A percentile compares a stretch with the other conserved stretches of the same genome.
Evolutionary conservation across 345 rosid species (phyloP).

Genomic region (Litchi chinensis): DNA sequence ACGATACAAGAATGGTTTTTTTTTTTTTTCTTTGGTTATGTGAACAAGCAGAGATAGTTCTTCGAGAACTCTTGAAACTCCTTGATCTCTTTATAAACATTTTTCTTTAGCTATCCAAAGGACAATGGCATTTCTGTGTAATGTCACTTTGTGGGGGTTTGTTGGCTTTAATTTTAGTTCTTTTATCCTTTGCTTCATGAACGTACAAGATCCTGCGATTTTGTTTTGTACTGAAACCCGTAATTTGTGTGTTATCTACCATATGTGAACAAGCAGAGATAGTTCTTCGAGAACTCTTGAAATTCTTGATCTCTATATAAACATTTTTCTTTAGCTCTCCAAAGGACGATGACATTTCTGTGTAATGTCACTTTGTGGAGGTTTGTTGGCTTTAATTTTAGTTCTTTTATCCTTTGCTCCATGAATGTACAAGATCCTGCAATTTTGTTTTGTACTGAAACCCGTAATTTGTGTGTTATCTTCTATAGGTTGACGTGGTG

Average conservation of each 20-base stretch:
- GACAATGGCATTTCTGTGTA: background rate
- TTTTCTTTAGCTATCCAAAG: background rate
- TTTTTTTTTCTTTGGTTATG: background rate
- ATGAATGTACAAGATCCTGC: background rate
- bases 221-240: slow-evolving; percentile 1
- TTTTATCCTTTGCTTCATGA: background rate
- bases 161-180: background rate
- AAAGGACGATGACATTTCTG: background rate
- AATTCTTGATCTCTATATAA: too few relatives aligned
- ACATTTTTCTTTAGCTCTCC: too few relatives aligned
- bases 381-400: background rate
- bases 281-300: too few relatives aligned
- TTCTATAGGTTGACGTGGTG: slow-evolving; percentile 84
- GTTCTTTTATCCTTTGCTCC: background rate
- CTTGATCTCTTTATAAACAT: background rate
- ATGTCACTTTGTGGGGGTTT: too few relatives aligned
- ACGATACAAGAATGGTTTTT: background rate
- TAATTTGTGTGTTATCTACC: slow-evolving; percentile 19
- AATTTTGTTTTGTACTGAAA: background rate
- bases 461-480: slow-evolving; percentile 15
- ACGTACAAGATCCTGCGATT: background rate
- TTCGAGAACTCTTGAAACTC: background rate
- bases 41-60: background rate
- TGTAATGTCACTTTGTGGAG: too few relatives aligned
- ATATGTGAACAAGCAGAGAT: background rate